Evolutionary conservation across 495 filamentous ascomycete species (phyloP), one percentile per base, ranked within the genome.

Genomic region (Cercophora newfieldiana): DNA sequence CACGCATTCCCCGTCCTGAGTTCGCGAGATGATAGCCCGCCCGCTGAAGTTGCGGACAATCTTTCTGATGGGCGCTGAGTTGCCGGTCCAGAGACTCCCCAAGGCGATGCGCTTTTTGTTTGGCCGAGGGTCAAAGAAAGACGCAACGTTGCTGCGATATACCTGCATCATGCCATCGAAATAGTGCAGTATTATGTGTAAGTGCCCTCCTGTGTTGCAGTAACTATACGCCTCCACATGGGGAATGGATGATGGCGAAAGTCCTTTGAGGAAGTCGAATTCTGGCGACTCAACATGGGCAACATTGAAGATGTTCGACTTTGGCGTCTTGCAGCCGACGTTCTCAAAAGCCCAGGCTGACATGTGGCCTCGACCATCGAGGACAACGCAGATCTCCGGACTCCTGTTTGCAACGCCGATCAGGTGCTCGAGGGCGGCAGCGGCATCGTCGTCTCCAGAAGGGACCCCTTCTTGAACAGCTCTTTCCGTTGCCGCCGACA

Each of bases 291-390:
- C 71, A 24, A 92, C 87, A 74, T 97, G 91, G 6, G 92, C 88
- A 70, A 98, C 87, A 69, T 96, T 96, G 80, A 96, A 97, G 28
- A 94, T 86, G 72, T 87, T 83, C 2, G 85, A 83, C 66, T 88
- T 86, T 67, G 83, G 86, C 30, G 80, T 78, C 68, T 92, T 95
- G 70, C 86, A 88, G 19, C 93, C 92, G 25, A 97, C 84, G 72
- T 94, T 92, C 75, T 98, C 94, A 61, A 99, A 73, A 1, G 92
- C 96, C 94, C 94, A 97, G 0, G 94, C 95, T 54, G 91, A 92
- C 92, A 98, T 93, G 69, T 89, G 86, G 4, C 95, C 95, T 44
- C 84, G 80, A 21, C 90, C 89, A 77, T 99, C 94, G 59, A 96
- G 81, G 2, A 94, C 88, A 18, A 97, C 82, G 68, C 92, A 93